A percentile compares a stretch with the other conserved stretches of the same genome.
phyloP scores from a whole-genome alignment of 1,284 basidiomycete species.

The Phaffia rhodozyma region DNA sequence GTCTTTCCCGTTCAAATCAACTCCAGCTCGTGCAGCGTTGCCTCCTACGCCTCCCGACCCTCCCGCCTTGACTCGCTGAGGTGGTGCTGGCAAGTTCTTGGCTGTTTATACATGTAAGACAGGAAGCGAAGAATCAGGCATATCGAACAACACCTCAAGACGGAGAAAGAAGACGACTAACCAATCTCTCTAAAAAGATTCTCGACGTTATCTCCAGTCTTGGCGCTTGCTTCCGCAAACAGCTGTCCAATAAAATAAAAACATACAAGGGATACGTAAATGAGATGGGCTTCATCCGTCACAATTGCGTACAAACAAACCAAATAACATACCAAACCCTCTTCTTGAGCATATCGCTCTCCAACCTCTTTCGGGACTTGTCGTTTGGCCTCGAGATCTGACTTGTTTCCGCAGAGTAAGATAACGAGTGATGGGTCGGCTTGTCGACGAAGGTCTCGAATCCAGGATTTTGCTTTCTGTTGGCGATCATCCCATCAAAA shows the following conservation, averaged over 20 bases:
- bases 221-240: conserved; percentile 94
- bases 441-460: conserved; percentile 89
- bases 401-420: conserved; percentile 90
- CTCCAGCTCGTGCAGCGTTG: neutral
- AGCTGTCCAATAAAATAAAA: conserved; percentile 34
- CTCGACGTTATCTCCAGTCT: conserved; percentile 77
- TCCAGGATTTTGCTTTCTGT: conserved; percentile 85
- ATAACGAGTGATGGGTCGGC: conserved; percentile 94
- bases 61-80: neutral
- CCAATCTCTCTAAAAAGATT: conserved; percentile 73
- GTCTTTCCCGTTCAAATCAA: neutral
- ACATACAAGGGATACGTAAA: neutral
- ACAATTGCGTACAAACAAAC: neutral
- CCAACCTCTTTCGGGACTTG: conserved; percentile 65
- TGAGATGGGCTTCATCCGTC: neutral
- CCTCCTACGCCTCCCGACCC: neutral
- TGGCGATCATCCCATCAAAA: neutral
- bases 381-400: conserved; percentile 62
- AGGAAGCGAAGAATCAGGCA: neutral
- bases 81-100: neutral
- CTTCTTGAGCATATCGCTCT: conserved; percentile 85
- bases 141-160: conserved; percentile 9
- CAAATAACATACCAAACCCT: conserved; percentile 46
- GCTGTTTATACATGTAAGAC: neutral
- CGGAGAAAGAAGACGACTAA: conserved; percentile 32